Base-by-base conservation (phyloP, 805 yeast species). In the Vanderwaltozyma verrucispora region DNA sequence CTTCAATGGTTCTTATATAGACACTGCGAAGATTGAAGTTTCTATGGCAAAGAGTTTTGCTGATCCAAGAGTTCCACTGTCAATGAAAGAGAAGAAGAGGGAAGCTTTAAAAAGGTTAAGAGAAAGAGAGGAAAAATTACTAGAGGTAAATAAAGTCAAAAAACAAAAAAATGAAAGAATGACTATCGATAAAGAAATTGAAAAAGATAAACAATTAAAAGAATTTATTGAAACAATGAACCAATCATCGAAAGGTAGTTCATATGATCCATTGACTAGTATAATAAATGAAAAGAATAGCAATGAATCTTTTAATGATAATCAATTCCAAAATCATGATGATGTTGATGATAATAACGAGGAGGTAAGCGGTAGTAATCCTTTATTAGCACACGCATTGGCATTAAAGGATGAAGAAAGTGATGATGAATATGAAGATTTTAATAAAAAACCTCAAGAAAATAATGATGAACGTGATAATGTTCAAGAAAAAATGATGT, bases 181-280 rank as follows among this genome's bases (percentile, higher is more conserved):
- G 19, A 43, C 54, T 16, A 62, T 82, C 15, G 83, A 77, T 45
- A 70, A 71, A 20, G 81, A 80, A 45, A 78, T 82, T 47, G 74
- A 66, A 19, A 67, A 60, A 33, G 73, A 85, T 56, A 77, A 80
- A 6, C 76, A 79, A 45, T 69, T 89, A 51, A 71, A 72, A 50
- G 97, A 92, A 54, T 89, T 73, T 47, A 68, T 89, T 59, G 82
- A 82, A 46, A 81, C 83, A 5, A 81, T 85, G 77, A 83, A 82
- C 49, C 89, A 94, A 1, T 63, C 80, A 5, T 64, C 71, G 25
- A 80, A 80, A 52, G 71, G 71, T 4, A 72, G 77, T 46, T 77
- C 94, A 0, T 84, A 94, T 89, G 85, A 82, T 26, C 23, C 23
- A 21, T 21, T 21, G 9, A 7, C 9, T 7, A 21, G 23, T 21